Percentiles rank a stretch among this genome's conserved stretches.
phyloP scores from a whole-genome alignment of 2,329 filamentous ascomycete species.

The Colletotrichum karsti region DNA sequence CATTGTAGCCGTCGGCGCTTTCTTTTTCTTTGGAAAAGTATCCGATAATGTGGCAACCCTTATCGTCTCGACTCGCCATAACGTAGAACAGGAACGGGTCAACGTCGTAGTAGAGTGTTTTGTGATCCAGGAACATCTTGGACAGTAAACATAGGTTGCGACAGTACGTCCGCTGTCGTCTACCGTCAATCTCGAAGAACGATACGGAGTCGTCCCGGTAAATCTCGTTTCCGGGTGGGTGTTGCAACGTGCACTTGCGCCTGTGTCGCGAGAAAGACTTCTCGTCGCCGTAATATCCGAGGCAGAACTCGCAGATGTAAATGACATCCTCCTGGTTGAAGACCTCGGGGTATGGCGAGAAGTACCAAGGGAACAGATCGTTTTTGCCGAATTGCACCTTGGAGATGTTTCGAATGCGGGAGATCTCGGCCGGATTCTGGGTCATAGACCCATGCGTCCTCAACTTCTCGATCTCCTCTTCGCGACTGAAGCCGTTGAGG shows the following conservation, averaged over 20 bases:
- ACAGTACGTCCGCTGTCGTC: conserved; percentile 94
- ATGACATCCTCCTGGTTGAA: conserved; percentile 91
- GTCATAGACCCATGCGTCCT: conserved; percentile 97
- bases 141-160: conserved; percentile 93
- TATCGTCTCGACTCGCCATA: conserved; percentile 89
- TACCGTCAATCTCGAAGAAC: conserved; percentile 97
- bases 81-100: conserved; percentile 99
- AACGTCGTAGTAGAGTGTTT: conserved; percentile 99
- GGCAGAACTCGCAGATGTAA: conserved; percentile 97
- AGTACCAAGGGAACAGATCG: conserved; percentile 98
- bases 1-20: conserved; percentile 94
- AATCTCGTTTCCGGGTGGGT: conserved; percentile 97
- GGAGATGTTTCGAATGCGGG: conserved; percentile 92
- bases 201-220: conserved; percentile 94
- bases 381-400: conserved; percentile 93
- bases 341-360: conserved; percentile 92
- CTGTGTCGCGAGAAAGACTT: conserved; percentile 88
- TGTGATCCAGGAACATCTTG: conserved; percentile 97
- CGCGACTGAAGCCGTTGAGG: conserved; percentile 71
- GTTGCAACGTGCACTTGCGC: conserved; percentile 87
- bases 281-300: conserved; percentile 86
- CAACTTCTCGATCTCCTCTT: conserved; percentile 96
- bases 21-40: conserved; percentile 99
- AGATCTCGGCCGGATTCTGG: conserved; percentile 96
- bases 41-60: conserved; percentile 96